Conservation (phyloP, 805 yeast genomes). For the Kurtzmaniella cleridarum region DNA sequence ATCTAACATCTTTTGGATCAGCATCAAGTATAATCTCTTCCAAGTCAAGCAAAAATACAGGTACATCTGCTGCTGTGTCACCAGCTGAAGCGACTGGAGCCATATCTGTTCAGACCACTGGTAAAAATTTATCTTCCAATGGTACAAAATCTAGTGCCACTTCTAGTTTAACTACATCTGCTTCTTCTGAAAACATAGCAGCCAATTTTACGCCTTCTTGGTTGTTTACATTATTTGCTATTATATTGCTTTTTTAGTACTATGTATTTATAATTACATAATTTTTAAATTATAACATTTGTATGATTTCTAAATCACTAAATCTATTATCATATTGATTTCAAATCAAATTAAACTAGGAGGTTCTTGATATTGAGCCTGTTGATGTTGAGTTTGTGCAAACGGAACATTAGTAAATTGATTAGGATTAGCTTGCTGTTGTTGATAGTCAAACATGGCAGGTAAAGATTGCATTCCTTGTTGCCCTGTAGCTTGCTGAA, state of each 20-base stretch:
- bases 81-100: background rate
- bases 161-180: background rate
- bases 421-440: background rate
- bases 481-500: constrained; percentile 3
- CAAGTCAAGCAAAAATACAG: background rate
- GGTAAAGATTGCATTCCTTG: background rate
- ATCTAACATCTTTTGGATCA: background rate
- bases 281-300: background rate
- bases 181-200: background rate
- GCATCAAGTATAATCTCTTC: background rate
- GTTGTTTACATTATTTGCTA: too few species aligned
- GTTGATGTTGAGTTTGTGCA: constrained; percentile 2
- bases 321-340: background rate
- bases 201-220: background rate
- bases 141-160: background rate
- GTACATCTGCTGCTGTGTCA: background rate
- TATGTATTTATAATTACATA: background rate
- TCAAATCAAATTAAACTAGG: constrained; percentile 15
- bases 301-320: constrained; percentile 1
- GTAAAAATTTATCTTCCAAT: background rate
- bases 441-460: constrained; percentile 3
- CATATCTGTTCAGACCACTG: background rate
- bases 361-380: constrained; percentile 14
- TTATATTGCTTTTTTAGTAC: background rate
- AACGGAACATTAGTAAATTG: background rate